Evolutionary conservation across 495 filamentous ascomycete species (phyloP).

Genomic region (Mycothermus thermophilus): DNA sequence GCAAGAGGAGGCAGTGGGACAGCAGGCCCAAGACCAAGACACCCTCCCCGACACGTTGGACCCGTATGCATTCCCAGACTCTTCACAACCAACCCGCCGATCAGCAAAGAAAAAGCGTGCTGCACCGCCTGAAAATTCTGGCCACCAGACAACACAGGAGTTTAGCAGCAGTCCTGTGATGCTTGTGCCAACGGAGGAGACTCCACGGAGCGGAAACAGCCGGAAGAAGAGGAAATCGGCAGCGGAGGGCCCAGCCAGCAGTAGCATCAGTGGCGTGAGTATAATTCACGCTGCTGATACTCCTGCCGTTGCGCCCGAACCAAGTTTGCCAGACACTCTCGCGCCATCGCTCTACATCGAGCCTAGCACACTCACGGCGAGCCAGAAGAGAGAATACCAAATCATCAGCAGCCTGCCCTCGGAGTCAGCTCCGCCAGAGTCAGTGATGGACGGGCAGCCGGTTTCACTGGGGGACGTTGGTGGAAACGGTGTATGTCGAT

Average conservation of each 20-base stretch:
- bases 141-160: neutral
- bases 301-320: neutral
- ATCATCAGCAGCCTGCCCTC: constrained; percentile 9
- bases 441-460: neutral
- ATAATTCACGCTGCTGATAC: neutral
- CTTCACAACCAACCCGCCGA: constrained; percentile 4
- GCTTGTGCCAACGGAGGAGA: constrained; percentile 3
- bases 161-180: constrained; percentile 1
- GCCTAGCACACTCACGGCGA: constrained; percentile 16
- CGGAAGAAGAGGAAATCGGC: neutral
- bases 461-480: neutral
- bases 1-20: neutral
- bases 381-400: constrained; percentile 17
- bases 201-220: neutral
- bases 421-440: neutral
- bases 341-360: constrained; percentile 10
- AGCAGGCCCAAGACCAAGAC: neutral
- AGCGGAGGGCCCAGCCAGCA: no score
- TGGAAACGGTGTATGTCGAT: constrained; percentile 7
- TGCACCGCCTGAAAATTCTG: neutral
- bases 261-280: no score
- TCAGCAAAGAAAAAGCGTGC: constrained; percentile 3
- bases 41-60: constrained; percentile 8
- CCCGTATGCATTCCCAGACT: constrained; percentile 11
- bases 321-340: constrained; percentile 8